A percentile compares a stretch with the other conserved stretches of the same genome.
Conservation (phyloP, 495 filamentous ascomycete species). For the Trichoderma asperelloides region DNA sequence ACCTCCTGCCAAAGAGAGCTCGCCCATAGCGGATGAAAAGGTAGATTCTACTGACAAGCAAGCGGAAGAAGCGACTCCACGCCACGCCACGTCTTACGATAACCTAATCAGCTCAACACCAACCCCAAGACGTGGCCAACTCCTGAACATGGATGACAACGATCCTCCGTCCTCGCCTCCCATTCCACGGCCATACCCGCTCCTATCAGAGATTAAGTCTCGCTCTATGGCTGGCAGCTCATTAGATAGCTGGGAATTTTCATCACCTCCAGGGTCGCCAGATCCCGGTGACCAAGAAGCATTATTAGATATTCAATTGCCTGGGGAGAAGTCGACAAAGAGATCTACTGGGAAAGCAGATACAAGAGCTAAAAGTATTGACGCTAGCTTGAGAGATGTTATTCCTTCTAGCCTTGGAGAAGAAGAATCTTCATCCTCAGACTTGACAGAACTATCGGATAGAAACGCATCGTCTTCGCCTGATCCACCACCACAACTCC, state of each 20-base stretch:
- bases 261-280: slow-evolving; percentile 40
- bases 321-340: not conserved
- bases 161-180: slow-evolving; percentile 48
- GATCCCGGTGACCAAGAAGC: slow-evolving; percentile 14
- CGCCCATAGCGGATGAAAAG: slow-evolving; percentile 5
- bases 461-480: not conserved
- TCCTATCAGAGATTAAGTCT: slow-evolving; percentile 38
- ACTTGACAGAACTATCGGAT: not conserved
- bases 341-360: not conserved
- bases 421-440: not conserved
- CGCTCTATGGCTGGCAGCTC: slow-evolving; percentile 27
- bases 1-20: not conserved
- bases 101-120: slow-evolving; percentile 74
- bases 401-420: slow-evolving; percentile 4
- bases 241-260: slow-evolving; percentile 37
- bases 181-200: slow-evolving; percentile 40
- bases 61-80: slow-evolving; percentile 29
- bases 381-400: not conserved
- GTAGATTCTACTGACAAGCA: not conserved
- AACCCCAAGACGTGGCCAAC: slow-evolving; percentile 52
- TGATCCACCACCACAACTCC: not conserved
- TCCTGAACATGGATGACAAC: slow-evolving; percentile 28
- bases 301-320: slow-evolving; percentile 12
- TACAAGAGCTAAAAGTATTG: not conserved
- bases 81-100: slow-evolving; percentile 35